These are phyloP conservation scores for Cyphellophora attinorum DNA, from an alignment of 2,329 filamentous ascomycete species.

Conservation along the genomic window DNA sequence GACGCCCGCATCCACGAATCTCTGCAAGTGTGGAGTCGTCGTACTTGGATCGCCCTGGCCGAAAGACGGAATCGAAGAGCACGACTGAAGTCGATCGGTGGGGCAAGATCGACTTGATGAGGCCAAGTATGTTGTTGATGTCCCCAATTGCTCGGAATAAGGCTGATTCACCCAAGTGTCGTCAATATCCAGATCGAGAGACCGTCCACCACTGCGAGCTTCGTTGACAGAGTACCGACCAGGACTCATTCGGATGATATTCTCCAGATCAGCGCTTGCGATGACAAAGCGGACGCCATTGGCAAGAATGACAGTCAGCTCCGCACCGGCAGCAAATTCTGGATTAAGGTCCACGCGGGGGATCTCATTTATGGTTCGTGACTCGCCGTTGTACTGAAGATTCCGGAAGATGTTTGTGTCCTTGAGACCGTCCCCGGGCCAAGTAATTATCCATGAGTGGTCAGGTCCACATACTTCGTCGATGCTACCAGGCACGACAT, in stretches of 20 bases:
- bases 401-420: conserved; percentile 17
- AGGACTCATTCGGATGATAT: conserved; percentile 15
- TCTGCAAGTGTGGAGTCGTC: too few relatives aligned
- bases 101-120: too few relatives aligned
- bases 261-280: conserved; percentile 15
- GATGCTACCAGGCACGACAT: conserved; percentile 18
- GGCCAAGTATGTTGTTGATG: too few relatives aligned
- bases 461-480: conserved; percentile 14
- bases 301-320: conserved; percentile 16
- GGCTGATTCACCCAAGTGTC: conserved; percentile 16
- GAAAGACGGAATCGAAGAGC: too few relatives aligned
- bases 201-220: conserved; percentile 7
- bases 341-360: conserved; percentile 17
- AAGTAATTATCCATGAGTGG: conserved; percentile 19
- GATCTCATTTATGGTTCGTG: conserved; percentile 19
- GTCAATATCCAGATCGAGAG: conserved; percentile 16
- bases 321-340: conserved; percentile 6
- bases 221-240: conserved; percentile 16
- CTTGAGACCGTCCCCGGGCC: conserved; percentile 19
- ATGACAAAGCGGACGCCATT: conserved; percentile 17
- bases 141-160: conserved; percentile 14
- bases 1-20: too few relatives aligned
- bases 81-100: too few relatives aligned
- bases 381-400: conserved; percentile 17
- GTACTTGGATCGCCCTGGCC: too few relatives aligned